Percentiles rank a stretch among this genome's conserved stretches.
phyloP scores from a whole-genome alignment of 805 yeast species.

The Teunomyces stri region DNA sequence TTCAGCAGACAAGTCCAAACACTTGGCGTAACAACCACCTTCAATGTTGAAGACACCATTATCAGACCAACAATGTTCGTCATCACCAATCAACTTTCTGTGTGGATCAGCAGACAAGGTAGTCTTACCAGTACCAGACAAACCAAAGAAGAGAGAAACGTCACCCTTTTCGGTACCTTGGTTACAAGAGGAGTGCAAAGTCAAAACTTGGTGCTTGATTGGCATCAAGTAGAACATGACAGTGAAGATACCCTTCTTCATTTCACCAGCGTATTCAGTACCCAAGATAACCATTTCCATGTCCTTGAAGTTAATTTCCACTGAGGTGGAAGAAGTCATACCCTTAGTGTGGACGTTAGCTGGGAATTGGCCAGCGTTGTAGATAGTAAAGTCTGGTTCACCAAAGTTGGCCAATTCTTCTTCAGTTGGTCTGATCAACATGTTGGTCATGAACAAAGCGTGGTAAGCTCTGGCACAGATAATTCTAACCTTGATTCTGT shows the following conservation, averaged over 20 bases:
- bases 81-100: slow-evolving; percentile 94
- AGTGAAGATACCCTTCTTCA: slow-evolving; percentile 98
- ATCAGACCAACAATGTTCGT: slow-evolving; percentile 99
- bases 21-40: slow-evolving; percentile 99
- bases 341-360: slow-evolving; percentile 95
- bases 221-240: slow-evolving; percentile 99
- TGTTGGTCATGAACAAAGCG: slow-evolving; percentile 95
- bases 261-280: slow-evolving; percentile 99
- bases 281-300: slow-evolving; percentile 99
- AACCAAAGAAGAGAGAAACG: slow-evolving; percentile 92
- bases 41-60: slow-evolving; percentile 98
- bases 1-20: slow-evolving; percentile 83
- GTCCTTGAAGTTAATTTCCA: slow-evolving; percentile 92
- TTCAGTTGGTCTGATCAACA: slow-evolving; percentile 91
- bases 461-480: slow-evolving; percentile 99
- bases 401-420: slow-evolving; percentile 89
- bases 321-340: slow-evolving; percentile 94
- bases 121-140: slow-evolving; percentile 98
- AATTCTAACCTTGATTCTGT: slow-evolving; percentile 92
- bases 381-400: slow-evolving; percentile 96
- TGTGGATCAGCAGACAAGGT: slow-evolving; percentile 95
- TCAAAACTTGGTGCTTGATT: slow-evolving; percentile 82
- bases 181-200: slow-evolving; percentile 93
- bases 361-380: slow-evolving; percentile 99
- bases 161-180: slow-evolving; percentile 81